Evolutionary conservation across 2,329 filamentous ascomycete genomes (phyloP).

Genomic region (Neonectria coccinea): DNA sequence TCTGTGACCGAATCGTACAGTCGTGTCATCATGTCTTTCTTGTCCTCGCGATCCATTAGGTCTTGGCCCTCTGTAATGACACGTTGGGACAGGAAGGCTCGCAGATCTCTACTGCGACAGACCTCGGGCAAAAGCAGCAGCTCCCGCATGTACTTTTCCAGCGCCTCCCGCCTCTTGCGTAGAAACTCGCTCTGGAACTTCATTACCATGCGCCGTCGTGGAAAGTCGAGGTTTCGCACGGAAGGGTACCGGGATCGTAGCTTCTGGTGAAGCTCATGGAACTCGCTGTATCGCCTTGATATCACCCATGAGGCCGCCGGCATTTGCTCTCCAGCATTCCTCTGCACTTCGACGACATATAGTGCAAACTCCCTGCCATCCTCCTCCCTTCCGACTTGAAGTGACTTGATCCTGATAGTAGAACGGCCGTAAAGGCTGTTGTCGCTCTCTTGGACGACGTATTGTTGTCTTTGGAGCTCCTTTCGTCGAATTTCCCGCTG

Average conservation of each 20-base stretch:
- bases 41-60: conserved; percentile 69
- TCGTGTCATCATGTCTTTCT: conserved; percentile 90
- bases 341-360: conserved; percentile 91
- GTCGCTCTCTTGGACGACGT: conserved; percentile 96
- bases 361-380: conserved; percentile 94
- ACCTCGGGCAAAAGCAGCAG: conserved; percentile 90
- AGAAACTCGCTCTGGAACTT: conserved; percentile 97
- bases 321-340: conserved; percentile 94
- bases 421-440: conserved; percentile 96
- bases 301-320: conserved; percentile 95
- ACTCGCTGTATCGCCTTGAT: conserved; percentile 94
- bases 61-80: conserved; percentile 75
- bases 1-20: conserved; percentile 98
- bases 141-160: conserved; percentile 87
- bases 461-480: conserved; percentile 95
- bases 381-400: conserved; percentile 91
- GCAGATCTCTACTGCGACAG: conserved; percentile 90
- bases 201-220: conserved; percentile 90
- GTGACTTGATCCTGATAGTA: conserved; percentile 88
- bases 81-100: conserved; percentile 91
- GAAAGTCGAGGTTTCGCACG: conserved; percentile 91
- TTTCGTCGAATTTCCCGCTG: conserved; percentile 93
- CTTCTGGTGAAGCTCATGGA: conserved; percentile 93
- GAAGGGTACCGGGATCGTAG: conserved; percentile 87
- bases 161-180: conserved; percentile 83